These are phyloP conservation scores for Rhizodiscina lignyota DNA, from an alignment of 495 filamentous ascomycete species.

Conservation along the genomic window DNA sequence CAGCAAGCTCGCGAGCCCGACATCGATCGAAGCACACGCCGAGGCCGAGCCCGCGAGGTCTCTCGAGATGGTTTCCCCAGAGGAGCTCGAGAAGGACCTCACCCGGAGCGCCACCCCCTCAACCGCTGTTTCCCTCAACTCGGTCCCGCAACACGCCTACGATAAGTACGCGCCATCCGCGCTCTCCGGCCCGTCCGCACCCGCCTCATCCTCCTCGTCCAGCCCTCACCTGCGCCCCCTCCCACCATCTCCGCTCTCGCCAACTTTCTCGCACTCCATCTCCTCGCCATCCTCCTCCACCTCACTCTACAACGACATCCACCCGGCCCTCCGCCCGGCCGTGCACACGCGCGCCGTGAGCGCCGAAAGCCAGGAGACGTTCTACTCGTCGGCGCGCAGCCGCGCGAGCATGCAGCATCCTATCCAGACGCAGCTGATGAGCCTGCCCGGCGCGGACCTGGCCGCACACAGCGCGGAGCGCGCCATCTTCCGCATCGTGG, in stretches of 20 bases:
- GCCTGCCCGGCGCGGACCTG: slow-evolving; percentile 4
- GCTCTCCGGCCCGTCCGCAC: slow-evolving; percentile 1
- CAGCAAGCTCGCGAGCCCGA: slow-evolving; percentile 3
- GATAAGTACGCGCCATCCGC: not conserved
- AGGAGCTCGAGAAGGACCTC: too few relatives aligned
- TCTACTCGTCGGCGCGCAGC: not conserved
- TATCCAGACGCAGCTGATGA: slow-evolving; percentile 3
- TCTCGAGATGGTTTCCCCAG: too few relatives aligned
- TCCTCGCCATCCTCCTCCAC: slow-evolving; percentile 7
- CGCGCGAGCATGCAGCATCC: not conserved
- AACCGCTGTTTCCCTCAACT: not conserved
- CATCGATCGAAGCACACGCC: not conserved
- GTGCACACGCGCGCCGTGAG: not conserved
- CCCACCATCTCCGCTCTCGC: not conserved
- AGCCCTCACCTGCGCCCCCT: too few relatives aligned
- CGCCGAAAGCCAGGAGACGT: not conserved
- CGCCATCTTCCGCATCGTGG: slow-evolving; percentile 22
- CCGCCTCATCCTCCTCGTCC: too few relatives aligned
- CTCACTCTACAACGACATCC: slow-evolving; percentile 4
- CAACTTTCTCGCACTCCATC: slow-evolving; percentile 3
- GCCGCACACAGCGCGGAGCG: slow-evolving; percentile 18
- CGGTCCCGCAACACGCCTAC: too few relatives aligned
- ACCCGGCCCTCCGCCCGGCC: slow-evolving; percentile 2
- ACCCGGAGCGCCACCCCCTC: slow-evolving; percentile 1
- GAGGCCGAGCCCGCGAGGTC: too few relatives aligned